These are phyloP conservation scores for Eimeria necatrix DNA, from an alignment of 169 alveolate genomes.

Conservation along the genomic window DNA sequence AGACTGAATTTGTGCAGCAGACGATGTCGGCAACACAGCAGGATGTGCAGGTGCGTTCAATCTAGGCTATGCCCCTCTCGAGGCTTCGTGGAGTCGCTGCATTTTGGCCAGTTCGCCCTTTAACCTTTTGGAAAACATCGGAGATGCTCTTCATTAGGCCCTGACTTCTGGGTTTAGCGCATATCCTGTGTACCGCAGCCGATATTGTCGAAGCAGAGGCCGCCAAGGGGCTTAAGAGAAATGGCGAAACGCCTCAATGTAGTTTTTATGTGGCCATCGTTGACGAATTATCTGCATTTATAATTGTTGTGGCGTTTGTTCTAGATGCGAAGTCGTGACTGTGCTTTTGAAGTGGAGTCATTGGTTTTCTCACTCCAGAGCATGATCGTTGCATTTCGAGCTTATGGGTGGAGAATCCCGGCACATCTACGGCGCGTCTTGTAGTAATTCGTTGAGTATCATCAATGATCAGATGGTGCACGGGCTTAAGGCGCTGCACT, in stretches of 20 bases:
- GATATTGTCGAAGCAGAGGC: no score
- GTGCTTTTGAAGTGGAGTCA: not conserved
- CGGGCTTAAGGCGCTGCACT: not conserved
- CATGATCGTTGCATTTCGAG: not conserved
- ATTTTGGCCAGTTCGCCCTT: not conserved
- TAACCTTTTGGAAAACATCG: no score
- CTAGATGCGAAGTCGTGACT: not conserved
- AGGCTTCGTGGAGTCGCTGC: not conserved
- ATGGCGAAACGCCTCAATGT: not conserved
- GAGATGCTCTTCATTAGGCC: no score
- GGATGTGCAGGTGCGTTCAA: slow-evolving; percentile 58
- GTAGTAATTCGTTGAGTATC: not conserved
- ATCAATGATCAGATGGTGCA: not conserved
- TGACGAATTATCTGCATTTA: not conserved
- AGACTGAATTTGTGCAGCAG: slow-evolving; percentile 32
- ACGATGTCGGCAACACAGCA: slow-evolving; percentile 76
- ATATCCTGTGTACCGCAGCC: no score
- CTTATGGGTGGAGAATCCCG: not conserved
- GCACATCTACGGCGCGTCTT: not conserved
- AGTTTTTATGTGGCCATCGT: not conserved
- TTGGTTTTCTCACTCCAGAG: not conserved
- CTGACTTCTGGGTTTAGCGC: no score
- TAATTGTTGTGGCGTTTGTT: not conserved
- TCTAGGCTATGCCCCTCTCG: not conserved
- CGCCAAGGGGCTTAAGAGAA: no score